Base-by-base conservation (phyloP, 2,329 filamentous ascomycete genomes). In the Scortechinia acanthostroma region DNA sequence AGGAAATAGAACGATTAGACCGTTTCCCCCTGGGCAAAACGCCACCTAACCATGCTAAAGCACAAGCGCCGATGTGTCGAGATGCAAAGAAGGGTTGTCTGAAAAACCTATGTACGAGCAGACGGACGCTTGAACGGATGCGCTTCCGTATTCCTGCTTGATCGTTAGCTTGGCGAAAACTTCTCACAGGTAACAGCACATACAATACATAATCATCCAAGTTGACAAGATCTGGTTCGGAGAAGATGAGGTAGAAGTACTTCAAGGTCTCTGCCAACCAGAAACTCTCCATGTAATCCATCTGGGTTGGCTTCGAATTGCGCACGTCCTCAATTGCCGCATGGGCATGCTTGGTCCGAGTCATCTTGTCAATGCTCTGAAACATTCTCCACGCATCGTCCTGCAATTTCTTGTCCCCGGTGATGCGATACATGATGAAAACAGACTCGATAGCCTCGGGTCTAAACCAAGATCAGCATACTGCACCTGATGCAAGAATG, bases 351-450 rank as follows among this genome's bases (percentile, higher is more conserved):
- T 66, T 53, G 0, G 71, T 76, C 47, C 62, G 57, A 1, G 73
- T 76, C 2, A 64, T 60, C 2, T 63, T 63, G 15, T 66, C 55
- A 19, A 76, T 66, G 0, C 69, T 59, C 49, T 64, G 57, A 50
- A 71, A 77, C 73, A 77, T 77, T 3, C 60, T 55, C 73, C 73
- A 77, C 1, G 73, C 73, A 42, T 66, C 62, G 14, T 76, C 71
- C 50, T 70, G 71, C 50, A 71, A 66, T 22, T 69, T 62, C 2
- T 59, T 43, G 28, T 69, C 59, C 1, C 69, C 74, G 0, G 73
- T 77, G 43, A 75, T 64, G 16, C 74, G 67, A 50, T 75, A 77
- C 52, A 77, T 63, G 42, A 75, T 53, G 47, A 78, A 77, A 13
- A 77, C 61, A 51, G 69, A 73, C 57, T 74, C 71, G 35, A 74